phyloP scores from a whole-genome alignment of 2,329 filamentous ascomycete genomes.

The Xylaria sp. region DNA sequence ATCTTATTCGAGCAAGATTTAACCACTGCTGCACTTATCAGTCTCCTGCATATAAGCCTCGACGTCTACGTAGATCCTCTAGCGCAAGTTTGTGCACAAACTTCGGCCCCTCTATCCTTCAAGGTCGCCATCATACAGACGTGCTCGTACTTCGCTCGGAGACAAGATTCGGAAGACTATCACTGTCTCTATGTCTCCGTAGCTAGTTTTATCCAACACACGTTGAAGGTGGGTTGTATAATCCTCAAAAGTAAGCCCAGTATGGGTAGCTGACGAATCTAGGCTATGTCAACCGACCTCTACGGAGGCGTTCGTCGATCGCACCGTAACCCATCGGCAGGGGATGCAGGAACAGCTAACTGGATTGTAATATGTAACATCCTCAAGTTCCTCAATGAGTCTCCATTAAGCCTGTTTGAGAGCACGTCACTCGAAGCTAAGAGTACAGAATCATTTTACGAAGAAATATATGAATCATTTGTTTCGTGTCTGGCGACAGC shows the following conservation, averaged over 20 bases:
- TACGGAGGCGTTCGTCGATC: constrained; percentile 53
- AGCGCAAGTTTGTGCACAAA: constrained; percentile 65
- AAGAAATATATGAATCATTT: constrained; percentile 62
- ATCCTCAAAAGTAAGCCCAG: constrained; percentile 14
- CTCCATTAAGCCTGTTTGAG: constrained; percentile 61
- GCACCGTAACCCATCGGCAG: constrained; percentile 53
- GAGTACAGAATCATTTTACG: constrained; percentile 54
- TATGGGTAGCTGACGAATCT: constrained; percentile 27
- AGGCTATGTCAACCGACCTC: constrained; percentile 55
- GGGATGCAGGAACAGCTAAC: constrained; percentile 52
- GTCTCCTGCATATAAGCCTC: constrained; percentile 69
- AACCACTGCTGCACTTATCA: constrained; percentile 74
- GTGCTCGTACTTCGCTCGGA: constrained; percentile 70
- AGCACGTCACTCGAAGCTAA: constrained; percentile 50
- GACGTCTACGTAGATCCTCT: constrained; percentile 68
- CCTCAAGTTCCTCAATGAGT: constrained; percentile 66
- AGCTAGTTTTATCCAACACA: constrained; percentile 65
- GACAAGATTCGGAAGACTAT: constrained; percentile 61
- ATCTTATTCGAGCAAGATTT: constrained; percentile 69
- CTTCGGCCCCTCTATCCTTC: constrained; percentile 67
- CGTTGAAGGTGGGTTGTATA: constrained; percentile 62
- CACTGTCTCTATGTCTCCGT: constrained; percentile 65
- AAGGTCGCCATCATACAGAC: constrained; percentile 71
- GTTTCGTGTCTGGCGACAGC: constrained; percentile 64
- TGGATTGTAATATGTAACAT: constrained; percentile 62